Evolutionary conservation across 345 rosid species (phyloP), one percentile per base, ranked within the genome.

Genomic region (Dipteronia dyeriana): DNA sequence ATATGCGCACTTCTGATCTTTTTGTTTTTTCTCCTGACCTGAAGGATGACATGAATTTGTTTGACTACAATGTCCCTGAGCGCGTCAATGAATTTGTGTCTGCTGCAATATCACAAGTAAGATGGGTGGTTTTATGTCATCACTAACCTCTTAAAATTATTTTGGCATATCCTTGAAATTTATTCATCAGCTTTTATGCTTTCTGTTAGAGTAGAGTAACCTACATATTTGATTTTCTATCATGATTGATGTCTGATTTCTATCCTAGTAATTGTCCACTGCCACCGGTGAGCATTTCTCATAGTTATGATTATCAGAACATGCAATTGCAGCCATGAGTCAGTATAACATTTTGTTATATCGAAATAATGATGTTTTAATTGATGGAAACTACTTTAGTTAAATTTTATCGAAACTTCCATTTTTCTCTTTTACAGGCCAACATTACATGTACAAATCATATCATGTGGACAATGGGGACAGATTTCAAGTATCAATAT

Each of bases 401-500:
- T 38, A 43, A 74, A 53, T 38, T 5, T 20, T 9, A 14, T n/a
- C 25, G 7, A 54, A 65, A 38, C 67, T 38, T 65, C 26, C 11
- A 20, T 23, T 19, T 31, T 26, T 8, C 23, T 59, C 68, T 54
- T 72, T 81, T 57, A 22, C 80, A 88, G 91, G 91, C 89, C 70
- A 88, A 88, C 70, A 64, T 88, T 74, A 88, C 91, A 73, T 80
- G 89, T 19, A 85, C 89, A n/a, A 85, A 88, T 81, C 91, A 88
- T 73, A 63, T 88, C 20, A 88, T 88, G 91, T 88, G 86, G 85
- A 84, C 87, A 5, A 88, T 88, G 91, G 89, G 91, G 38, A 83
- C 87, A 13, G 89, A 88, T 80, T 88, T 88, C 78, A 79, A 82
- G 75, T 88, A 88, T 75, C 91, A 88, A 53, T 88, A 86, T 70